Base-by-base conservation (phyloP, 371 early-diverging fungal genomes). In the Mortierella sp. region DNA sequence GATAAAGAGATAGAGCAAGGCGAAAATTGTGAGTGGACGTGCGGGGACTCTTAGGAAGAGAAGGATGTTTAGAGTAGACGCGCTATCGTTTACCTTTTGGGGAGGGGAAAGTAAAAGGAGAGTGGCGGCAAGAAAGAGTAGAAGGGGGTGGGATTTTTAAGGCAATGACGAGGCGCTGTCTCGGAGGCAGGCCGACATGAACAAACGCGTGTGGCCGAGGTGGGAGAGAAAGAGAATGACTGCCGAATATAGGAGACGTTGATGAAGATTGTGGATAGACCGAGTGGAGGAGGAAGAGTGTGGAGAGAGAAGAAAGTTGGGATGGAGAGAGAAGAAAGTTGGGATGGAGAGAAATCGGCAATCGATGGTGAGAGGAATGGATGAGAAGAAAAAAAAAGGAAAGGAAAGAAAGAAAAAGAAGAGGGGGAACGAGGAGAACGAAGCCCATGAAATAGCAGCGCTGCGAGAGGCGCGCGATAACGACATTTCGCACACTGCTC, bases 361-460 rank as follows among this genome's bases (percentile, higher is more conserved):
- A 57, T 37, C 5, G 57, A 51, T 25, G 46, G 47, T 28, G 25
- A 47, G 46, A 28, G 26, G 44, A 52, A 18, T 26, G 55, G 18
- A 25, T 9, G 58, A 52, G 50, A 44, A n/a, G 59, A 26, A 23
- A 43, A 51, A 43, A 29, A 19, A 25, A 6, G n/a, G 55, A 57
- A 26, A 28, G 26, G 52, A 62, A 61, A 50, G 29, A 50, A 51
- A 23, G 46, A 50, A 37, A 59, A 21, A 58, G 21, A 23, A 51
- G 9, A 44, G 50, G 37, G 37, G 52, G 19, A 55, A 23, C 11
- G 28, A 26, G 26, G 56, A 26, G 57, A 14, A 55, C 23, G 2
- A 23, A n/a, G 37, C 29, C 2, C 57, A 57, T 18, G 16, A 30
- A 30, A 37, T 37, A 37, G 37, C 9, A 37, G 37, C 9, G n/a